Evolutionary conservation across 768 basidiomycete species (phyloP).

Genomic region (Tulasnella sp.): DNA sequence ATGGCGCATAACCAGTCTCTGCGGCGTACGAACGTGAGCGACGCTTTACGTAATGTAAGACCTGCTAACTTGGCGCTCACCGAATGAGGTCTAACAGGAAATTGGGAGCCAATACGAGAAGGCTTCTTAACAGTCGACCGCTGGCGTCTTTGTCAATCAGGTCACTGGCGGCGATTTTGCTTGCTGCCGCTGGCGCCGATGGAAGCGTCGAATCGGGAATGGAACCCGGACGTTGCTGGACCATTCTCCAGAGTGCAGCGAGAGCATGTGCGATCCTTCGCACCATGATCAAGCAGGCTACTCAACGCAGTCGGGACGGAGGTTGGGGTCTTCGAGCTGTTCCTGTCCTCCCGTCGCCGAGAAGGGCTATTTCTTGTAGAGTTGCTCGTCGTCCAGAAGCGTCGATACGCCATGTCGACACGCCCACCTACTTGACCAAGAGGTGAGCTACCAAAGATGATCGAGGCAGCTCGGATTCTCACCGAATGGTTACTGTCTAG

Average conservation of each 20-base stretch:
- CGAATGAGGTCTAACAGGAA: constrained; percentile 93
- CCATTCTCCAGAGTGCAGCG: too few species aligned
- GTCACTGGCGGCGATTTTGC: constrained; percentile 39
- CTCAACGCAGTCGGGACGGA: not conserved
- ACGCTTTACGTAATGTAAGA: not conserved
- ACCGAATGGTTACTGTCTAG: constrained; percentile 94
- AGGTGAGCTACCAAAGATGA: not conserved
- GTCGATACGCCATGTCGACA: constrained; percentile 56
- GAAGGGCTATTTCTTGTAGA: constrained; percentile 42
- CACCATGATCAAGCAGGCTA: too few species aligned
- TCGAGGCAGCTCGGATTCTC: constrained; percentile 22
- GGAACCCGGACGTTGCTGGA: too few species aligned
- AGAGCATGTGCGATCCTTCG: too few species aligned
- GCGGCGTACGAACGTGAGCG: constrained; percentile 40
- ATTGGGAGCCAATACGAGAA: constrained; percentile 86
- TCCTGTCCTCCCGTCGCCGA: constrained; percentile 52
- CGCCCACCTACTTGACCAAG: constrained; percentile 60
- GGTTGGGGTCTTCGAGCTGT: constrained; percentile 42
- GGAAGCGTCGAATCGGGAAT: too few species aligned
- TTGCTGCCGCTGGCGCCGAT: too few species aligned
- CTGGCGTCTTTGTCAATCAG: constrained; percentile 71
- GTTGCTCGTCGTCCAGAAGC: constrained; percentile 78
- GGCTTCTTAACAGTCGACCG: constrained; percentile 92
- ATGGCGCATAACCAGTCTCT: constrained; percentile 52
- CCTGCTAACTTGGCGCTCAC: constrained; percentile 40